Evolutionary conservation across 805 yeast species (phyloP).

Genomic region (Saturnispora diversa): DNA sequence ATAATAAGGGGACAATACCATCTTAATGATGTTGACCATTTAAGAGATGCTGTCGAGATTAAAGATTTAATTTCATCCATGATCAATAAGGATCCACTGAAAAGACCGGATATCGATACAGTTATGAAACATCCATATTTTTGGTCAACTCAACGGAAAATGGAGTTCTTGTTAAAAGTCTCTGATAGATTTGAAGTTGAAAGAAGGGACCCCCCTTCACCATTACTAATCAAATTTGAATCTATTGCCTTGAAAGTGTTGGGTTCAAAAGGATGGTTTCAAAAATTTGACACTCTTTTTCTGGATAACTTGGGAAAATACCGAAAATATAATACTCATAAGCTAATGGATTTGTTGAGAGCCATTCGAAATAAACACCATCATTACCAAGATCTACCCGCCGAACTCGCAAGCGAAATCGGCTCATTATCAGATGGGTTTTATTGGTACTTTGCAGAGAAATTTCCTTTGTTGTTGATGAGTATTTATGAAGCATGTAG

Average conservation of each 20-base stretch:
- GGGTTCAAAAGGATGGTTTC: constrained; percentile 65
- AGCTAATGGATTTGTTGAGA: constrained; percentile 76
- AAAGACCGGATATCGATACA: constrained; percentile 60
- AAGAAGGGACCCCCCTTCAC: constrained; percentile 66
- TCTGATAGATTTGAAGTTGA: constrained; percentile 91
- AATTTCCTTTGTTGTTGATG: constrained; percentile 76
- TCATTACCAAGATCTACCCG: constrained; percentile 86
- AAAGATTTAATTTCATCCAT: constrained; percentile 61
- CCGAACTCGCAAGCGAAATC: constrained; percentile 52
- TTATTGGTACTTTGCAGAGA: constrained; percentile 60
- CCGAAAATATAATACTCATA: constrained; percentile 74
- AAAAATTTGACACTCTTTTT: constrained; percentile 59
- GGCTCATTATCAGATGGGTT: constrained; percentile 82
- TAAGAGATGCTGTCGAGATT: constrained; percentile 52
- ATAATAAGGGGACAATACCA: constrained; percentile 61
- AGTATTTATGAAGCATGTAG: constrained; percentile 49
- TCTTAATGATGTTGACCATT: constrained; percentile 38
- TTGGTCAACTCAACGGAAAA: constrained; percentile 66
- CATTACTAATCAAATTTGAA: constrained; percentile 49
- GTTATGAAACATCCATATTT: constrained; percentile 82
- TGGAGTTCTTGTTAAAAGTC: constrained; percentile 78
- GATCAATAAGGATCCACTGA: constrained; percentile 59
- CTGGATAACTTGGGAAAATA: constrained; percentile 83
- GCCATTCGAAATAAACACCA: constrained; percentile 91
- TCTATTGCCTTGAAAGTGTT: constrained; percentile 62